Evolutionary conservation across 129 eudicot genomes (phyloP).

Genomic region (Dittrichia graveolens): DNA sequence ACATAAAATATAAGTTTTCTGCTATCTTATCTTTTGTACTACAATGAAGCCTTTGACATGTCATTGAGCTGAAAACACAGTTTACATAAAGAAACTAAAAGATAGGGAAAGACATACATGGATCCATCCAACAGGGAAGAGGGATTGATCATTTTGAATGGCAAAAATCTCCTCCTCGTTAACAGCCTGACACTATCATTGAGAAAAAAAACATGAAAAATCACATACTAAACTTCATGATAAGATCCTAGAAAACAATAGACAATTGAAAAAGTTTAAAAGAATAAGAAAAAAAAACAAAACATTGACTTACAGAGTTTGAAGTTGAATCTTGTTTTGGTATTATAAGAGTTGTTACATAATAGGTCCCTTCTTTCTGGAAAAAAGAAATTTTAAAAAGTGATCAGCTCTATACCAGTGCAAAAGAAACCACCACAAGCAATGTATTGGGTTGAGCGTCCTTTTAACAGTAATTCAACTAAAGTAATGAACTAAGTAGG

Average conservation of each 20-base stretch:
- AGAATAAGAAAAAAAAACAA: conserved; percentile 12
- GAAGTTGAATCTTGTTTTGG: conserved; percentile 79
- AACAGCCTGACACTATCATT: conserved; percentile 65
- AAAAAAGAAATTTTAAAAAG: not conserved
- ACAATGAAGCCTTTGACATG: no score
- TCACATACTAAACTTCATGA: not conserved
- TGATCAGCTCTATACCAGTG: not conserved
- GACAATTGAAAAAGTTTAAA: not conserved
- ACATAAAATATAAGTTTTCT: no score
- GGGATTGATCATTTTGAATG: conserved; percentile 65
- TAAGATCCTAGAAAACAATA: conserved; percentile 14
- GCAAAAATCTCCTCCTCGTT: conserved; percentile 75
- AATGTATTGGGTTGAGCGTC: not conserved
- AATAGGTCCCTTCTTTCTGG: conserved; percentile 66
- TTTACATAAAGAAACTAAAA: not conserved
- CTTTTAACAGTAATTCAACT: not conserved
- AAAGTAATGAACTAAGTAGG: not conserved
- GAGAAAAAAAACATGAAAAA: conserved; percentile 22
- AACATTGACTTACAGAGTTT: conserved; percentile 54
- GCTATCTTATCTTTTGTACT: no score
- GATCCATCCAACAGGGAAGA: conserved; percentile 78
- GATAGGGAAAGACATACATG: conserved; percentile 54
- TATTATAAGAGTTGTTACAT: conserved; percentile 65
- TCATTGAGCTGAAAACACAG: conserved; percentile 2
- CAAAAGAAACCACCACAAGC: not conserved